phyloP scores from a whole-genome alignment of 148 eudicot species.

The Suaeda aralocaspica region DNA sequence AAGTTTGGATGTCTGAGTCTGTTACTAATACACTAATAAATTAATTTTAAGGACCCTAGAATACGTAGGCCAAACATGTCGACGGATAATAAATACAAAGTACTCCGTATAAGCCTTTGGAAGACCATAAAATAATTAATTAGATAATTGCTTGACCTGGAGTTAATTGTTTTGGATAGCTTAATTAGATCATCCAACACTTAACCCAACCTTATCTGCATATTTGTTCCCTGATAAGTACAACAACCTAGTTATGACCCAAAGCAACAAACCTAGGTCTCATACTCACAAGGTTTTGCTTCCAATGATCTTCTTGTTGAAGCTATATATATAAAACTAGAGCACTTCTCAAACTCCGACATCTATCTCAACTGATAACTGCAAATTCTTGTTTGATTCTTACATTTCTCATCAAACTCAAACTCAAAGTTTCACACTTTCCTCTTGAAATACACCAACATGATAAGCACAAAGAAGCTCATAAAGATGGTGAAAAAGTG shows the following conservation, averaged over 20 bases:
- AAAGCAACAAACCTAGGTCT: no score
- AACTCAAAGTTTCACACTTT: not conserved
- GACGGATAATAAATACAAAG: no score
- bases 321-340: conserved; percentile 14
- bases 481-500: conserved; percentile 37
- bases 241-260: no score
- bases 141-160: no score
- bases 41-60: not conserved
- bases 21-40: not conserved
- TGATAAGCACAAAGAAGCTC: conserved; percentile 36
- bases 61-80: not conserved
- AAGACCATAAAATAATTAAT: no score
- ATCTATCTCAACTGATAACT: not conserved
- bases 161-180: no score
- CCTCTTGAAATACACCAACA: conserved; percentile 15
- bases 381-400: not conserved
- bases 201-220: no score
- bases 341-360: not conserved
- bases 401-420: not conserved
- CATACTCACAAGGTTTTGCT: conserved; percentile 10
- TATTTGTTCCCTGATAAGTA: no score
- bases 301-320: conserved; percentile 2
- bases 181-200: no score
- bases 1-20: not conserved
- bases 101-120: no score